phyloP scores from a whole-genome alignment of 305 asterid genomes.

The Fraxinus latifolia region DNA sequence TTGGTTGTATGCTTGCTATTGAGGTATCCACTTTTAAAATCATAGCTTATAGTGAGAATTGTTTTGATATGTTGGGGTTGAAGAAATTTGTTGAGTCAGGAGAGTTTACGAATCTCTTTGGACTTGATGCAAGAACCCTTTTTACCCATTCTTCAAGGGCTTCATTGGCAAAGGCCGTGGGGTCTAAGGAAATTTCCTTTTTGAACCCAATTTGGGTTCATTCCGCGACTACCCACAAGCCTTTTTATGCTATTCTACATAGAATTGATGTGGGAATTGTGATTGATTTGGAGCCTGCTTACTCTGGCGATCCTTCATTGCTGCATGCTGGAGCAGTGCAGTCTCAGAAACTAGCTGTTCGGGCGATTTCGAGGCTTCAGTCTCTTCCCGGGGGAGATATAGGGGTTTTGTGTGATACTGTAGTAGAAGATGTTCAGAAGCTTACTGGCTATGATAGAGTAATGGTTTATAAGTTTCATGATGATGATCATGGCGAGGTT shows the following conservation, averaged over 20 bases:
- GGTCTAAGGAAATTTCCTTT: constrained; percentile 21
- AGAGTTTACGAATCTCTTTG: constrained; percentile 3
- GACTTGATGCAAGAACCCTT: constrained; percentile 29
- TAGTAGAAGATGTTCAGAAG: constrained; percentile 25
- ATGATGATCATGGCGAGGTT: constrained; percentile 32
- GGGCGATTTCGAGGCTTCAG: constrained; percentile 27
- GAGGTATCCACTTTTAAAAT: constrained; percentile 42
- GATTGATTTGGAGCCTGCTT: constrained; percentile 29
- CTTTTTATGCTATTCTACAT: constrained; percentile 32
- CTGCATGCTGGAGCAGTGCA: constrained; percentile 31
- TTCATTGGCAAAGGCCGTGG: constrained; percentile 23
- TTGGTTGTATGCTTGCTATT: constrained; percentile 64
- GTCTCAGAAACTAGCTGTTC: constrained; percentile 30
- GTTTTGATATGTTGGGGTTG: constrained; percentile 23
- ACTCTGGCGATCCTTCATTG: constrained; percentile 28
- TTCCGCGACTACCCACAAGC: constrained; percentile 23
- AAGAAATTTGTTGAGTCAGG: constrained; percentile 16
- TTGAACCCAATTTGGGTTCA: constrained; percentile 31
- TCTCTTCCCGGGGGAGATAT: constrained; percentile 31
- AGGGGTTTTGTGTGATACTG: constrained; percentile 25
- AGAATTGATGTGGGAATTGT: constrained; percentile 32
- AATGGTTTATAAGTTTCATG: constrained; percentile 33
- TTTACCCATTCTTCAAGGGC: constrained; percentile 17
- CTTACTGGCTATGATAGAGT: constrained; percentile 31
- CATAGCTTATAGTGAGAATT: constrained; percentile 28